These are phyloP conservation scores for Cladosporium sphaerospermum DNA, from an alignment of 2,329 filamentous ascomycete genomes.

Conservation along the genomic window DNA sequence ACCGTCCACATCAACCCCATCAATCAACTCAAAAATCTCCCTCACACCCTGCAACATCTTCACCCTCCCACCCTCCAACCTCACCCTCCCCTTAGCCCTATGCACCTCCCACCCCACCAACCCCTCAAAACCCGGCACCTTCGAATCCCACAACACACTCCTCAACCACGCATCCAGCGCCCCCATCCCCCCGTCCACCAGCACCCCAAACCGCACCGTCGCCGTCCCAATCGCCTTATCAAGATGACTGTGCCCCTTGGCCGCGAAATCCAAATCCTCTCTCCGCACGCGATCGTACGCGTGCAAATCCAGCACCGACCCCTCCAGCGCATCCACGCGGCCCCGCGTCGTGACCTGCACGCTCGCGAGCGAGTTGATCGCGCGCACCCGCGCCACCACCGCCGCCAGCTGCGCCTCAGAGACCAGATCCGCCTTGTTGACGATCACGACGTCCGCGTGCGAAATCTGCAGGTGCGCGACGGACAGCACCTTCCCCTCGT, in stretches of 20 bases:
- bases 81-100: conserved; percentile 74
- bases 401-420: conserved; percentile 59
- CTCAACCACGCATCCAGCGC: conserved; percentile 75
- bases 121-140: conserved; percentile 14
- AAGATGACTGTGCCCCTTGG: conserved; percentile 81
- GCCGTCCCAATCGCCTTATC: conserved; percentile 86
- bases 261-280: conserved; percentile 56
- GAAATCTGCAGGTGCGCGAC: conserved; percentile 95
- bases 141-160: conserved; percentile 70
- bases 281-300: conserved; percentile 80
- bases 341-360: conserved; percentile 77
- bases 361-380: conserved; percentile 85
- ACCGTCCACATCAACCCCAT: conserved; percentile 32
- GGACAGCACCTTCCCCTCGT: conserved; percentile 64
- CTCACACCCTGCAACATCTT: conserved; percentile 87
- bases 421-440: conserved; percentile 91
- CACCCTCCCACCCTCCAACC: conserved; percentile 56
- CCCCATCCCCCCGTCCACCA: conserved; percentile 53
- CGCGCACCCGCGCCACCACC: conserved; percentile 65
- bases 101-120: conserved; percentile 66
- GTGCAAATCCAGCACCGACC: conserved; percentile 80
- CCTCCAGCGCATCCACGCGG: conserved; percentile 73
- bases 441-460: conserved; percentile 87
- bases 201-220: conserved; percentile 58
- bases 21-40: conserved; percentile 87